Conservation (phyloP, 305 asterid species). For the Ilex paraguariensis region DNA sequence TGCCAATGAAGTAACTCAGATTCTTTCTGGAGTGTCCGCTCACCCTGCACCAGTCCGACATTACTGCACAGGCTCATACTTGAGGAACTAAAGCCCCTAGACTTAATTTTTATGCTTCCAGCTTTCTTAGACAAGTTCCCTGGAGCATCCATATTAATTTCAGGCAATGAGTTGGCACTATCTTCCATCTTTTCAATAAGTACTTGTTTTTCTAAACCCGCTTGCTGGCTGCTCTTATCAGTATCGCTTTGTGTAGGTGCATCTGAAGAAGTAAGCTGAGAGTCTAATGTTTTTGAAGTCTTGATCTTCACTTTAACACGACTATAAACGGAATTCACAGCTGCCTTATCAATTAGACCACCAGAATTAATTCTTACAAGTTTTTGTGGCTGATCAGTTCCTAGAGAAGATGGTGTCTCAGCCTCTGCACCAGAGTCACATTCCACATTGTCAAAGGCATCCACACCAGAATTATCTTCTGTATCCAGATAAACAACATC, state of each 20-base stretch:
- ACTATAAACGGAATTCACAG: conserved; percentile 58
- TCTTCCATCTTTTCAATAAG: conserved; percentile 70
- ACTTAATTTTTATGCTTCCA: conserved; percentile 65
- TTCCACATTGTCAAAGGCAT: not conserved
- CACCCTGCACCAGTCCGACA: conserved; percentile 52
- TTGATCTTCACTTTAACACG: conserved; percentile 89
- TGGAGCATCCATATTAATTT: conserved; percentile 41
- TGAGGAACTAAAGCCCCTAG: conserved; percentile 64
- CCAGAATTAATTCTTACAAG: conserved; percentile 23
- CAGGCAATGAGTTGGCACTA: conserved; percentile 73
- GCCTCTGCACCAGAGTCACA: not conserved
- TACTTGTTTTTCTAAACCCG: conserved; percentile 46
- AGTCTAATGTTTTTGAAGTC: conserved; percentile 61
- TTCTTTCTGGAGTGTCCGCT: conserved; percentile 51
- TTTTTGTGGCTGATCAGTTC: conserved; percentile 35
- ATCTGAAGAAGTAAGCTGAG: conserved; percentile 40
- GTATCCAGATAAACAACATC: not conserved
- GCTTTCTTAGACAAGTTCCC: conserved; percentile 48
- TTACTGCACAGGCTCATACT: conserved; percentile 86
- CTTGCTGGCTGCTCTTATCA: conserved; percentile 59
- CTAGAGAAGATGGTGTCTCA: conserved; percentile 32
- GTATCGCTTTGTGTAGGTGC: conserved; percentile 50
- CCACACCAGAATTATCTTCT: not conserved
- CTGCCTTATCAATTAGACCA: conserved; percentile 38
- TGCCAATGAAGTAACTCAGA: conserved; percentile 33